phyloP scores from a whole-genome alignment of 2,329 filamentous ascomycete species.

The Claviceps sorghi region DNA sequence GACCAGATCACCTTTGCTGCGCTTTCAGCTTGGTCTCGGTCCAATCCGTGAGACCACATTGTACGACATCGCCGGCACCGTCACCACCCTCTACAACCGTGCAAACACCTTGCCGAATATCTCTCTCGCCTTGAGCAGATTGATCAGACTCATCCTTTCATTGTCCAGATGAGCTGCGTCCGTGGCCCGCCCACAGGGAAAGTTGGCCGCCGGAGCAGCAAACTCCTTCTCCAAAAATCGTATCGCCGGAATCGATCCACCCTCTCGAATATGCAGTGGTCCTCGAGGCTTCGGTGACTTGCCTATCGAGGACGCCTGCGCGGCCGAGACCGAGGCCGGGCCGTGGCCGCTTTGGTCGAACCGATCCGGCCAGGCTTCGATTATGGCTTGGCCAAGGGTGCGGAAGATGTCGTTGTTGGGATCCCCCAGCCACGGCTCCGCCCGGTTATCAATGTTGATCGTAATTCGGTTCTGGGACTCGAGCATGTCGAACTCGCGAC shows the following conservation, averaged over 20 bases:
- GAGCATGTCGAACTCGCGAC: slow-evolving; percentile 56
- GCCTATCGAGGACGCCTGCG: slow-evolving; percentile 1
- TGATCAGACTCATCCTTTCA: slow-evolving; percentile 75
- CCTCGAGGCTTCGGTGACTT: slow-evolving; percentile 29
- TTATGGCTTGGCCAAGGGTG: slow-evolving; percentile 71
- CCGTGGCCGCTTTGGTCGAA: slow-evolving; percentile 16
- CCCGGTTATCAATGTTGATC: slow-evolving; percentile 79
- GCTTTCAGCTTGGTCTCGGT: too few relatives aligned
- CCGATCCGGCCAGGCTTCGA: slow-evolving; percentile 63
- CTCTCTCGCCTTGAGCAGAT: slow-evolving; percentile 79
- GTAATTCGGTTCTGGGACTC: slow-evolving; percentile 68
- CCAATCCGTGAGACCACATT: too few relatives aligned
- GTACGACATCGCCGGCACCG: too few relatives aligned
- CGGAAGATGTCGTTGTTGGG: slow-evolving; percentile 82
- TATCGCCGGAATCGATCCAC: slow-evolving; percentile 88
- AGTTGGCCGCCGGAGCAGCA: slow-evolving; percentile 72
- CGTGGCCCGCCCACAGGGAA: slow-evolving; percentile 89
- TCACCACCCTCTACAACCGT: slow-evolving; percentile 30
- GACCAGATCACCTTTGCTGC: too few relatives aligned
- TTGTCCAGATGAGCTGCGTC: slow-evolving; percentile 92
- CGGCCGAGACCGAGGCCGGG: slow-evolving; percentile 2
- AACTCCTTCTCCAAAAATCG: slow-evolving; percentile 93
- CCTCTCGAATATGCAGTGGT: slow-evolving; percentile 88
- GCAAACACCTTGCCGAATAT: slow-evolving; percentile 81
- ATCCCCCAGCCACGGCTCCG: slow-evolving; percentile 92